phyloP scores from a whole-genome alignment of 805 yeast species.

The Lipomyces anomalus region DNA sequence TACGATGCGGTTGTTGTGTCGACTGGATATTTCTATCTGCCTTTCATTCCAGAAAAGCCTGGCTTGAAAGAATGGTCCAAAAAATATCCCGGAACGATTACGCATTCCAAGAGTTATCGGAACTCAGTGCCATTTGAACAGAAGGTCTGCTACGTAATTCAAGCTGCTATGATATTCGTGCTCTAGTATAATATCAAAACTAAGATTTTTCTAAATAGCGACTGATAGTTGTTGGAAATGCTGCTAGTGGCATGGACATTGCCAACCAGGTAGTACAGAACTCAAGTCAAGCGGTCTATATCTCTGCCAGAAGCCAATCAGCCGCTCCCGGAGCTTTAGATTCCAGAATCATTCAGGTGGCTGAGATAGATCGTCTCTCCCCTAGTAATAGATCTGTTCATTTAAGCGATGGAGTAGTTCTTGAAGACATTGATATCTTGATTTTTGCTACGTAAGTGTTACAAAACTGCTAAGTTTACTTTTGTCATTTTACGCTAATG shows the following conservation, averaged over 20 bases:
- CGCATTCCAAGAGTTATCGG: slow-evolving; percentile 56
- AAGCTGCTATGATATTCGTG: slow-evolving; percentile 26
- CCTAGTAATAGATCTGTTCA: slow-evolving; percentile 37
- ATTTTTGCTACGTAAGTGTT: slow-evolving; percentile 52
- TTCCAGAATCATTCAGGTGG: slow-evolving; percentile 38
- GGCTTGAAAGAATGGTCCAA: slow-evolving; percentile 49
- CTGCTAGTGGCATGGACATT: slow-evolving; percentile 72
- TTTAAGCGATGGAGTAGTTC: slow-evolving; percentile 45
- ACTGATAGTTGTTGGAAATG: slow-evolving; percentile 66
- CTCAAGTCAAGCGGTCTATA: slow-evolving; percentile 40
- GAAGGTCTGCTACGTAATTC: slow-evolving; percentile 33
- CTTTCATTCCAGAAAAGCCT: slow-evolving; percentile 49
- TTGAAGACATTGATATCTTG: slow-evolving; percentile 49
- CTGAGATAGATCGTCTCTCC: slow-evolving; percentile 41
- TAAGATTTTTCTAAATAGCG: slow-evolving; percentile 31
- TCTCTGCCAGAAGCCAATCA: slow-evolving; percentile 44
- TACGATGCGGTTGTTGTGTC: slow-evolving; percentile 63
- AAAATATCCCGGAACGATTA: slow-evolving; percentile 42
- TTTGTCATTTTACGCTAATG: too few relatives aligned
- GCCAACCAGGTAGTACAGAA: slow-evolving; percentile 52
- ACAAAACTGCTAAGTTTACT: neutral
- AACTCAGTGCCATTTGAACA: slow-evolving; percentile 41
- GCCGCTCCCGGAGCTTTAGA: slow-evolving; percentile 25
- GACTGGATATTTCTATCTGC: slow-evolving; percentile 59
- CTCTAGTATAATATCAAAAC: too few relatives aligned